A percentile compares a stretch with the other conserved stretches of the same genome.
Evolutionary conservation across 208 protist species (phyloP).

Genomic region (Trichomonas vaginalis): DNA sequence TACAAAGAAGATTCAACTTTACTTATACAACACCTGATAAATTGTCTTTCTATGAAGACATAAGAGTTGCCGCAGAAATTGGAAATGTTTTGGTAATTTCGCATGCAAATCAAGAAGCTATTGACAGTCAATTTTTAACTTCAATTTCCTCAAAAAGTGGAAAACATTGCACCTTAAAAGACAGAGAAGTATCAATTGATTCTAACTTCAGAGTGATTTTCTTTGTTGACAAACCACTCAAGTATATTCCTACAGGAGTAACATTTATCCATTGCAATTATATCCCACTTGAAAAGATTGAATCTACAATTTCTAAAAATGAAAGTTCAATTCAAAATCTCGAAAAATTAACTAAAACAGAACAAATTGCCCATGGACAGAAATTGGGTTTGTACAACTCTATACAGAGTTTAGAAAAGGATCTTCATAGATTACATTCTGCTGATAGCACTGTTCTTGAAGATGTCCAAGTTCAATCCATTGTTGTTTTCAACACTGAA

Average conservation of each 20-base stretch:
- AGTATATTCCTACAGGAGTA: not conserved
- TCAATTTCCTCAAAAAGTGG: not conserved
- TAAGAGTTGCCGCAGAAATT: not conserved
- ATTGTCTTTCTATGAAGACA: not conserved
- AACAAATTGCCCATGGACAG: not conserved
- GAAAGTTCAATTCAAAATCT: not conserved
- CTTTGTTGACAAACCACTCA: not conserved
- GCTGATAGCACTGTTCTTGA: not conserved
- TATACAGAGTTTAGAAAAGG: not conserved
- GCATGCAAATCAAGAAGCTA: not conserved
- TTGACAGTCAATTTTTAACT: not conserved
- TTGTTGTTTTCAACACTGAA: not conserved
- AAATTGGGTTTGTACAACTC: not conserved
- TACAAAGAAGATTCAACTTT: not conserved
- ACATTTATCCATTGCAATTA: not conserved
- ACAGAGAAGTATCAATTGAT: not conserved
- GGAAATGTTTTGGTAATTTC: not conserved
- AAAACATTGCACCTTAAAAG: not conserved
- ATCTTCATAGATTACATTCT: not conserved
- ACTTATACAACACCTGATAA: not conserved
- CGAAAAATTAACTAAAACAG: not conserved
- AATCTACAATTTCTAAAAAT: not conserved
- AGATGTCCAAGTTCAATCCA: not conserved
- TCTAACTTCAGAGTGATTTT: not conserved
- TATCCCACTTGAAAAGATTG: not conserved